These are phyloP conservation scores for Wolfiporia cocos DNA, from an alignment of 1,284 basidiomycete genomes.

Conservation along the genomic window DNA sequence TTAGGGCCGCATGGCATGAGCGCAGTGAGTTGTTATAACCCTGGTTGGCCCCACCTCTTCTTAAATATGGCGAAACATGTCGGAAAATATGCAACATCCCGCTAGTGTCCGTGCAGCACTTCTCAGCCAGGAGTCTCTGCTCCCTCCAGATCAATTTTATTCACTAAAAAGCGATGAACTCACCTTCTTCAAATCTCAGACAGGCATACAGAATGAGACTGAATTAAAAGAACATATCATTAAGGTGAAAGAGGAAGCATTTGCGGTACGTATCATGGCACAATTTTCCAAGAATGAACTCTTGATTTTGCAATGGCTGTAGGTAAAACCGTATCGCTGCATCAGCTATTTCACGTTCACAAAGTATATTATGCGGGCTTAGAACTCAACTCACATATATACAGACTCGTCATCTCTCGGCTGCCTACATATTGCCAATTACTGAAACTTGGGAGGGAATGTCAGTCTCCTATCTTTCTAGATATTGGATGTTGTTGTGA, in stretches of 20 bases:
- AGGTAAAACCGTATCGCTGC: conserved; percentile 14
- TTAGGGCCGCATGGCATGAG: too few relatives aligned
- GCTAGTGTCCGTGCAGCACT: too few relatives aligned
- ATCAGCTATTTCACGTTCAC: conserved; percentile 13
- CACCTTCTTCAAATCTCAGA: conserved; percentile 29
- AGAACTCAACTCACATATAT: too few relatives aligned
- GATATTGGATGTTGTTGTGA: conserved; percentile 42
- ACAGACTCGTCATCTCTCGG: conserved; percentile 27
- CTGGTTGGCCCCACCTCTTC: too few relatives aligned
- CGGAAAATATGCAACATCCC: too few relatives aligned
- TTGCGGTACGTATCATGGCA: too few relatives aligned
- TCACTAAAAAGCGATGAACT: conserved; percentile 1
- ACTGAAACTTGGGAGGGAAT: conserved; percentile 32
- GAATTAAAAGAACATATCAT: conserved; percentile 36
- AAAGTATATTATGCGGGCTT: conserved; percentile 3
- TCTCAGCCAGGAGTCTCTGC: too few relatives aligned
- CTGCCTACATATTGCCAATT: conserved; percentile 36
- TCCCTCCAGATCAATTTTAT: background rate
- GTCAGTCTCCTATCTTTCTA: conserved; percentile 36
- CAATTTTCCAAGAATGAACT: background rate
- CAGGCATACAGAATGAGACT: conserved; percentile 29
- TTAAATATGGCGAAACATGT: too few relatives aligned
- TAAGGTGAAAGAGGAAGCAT: conserved; percentile 29
- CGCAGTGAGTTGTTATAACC: too few relatives aligned
- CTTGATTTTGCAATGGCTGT: too few relatives aligned